Percentiles rank a stretch among this genome's conserved stretches.
Evolutionary conservation across 805 yeast species (phyloP).

Genomic region (Kuraishia hungarica): DNA sequence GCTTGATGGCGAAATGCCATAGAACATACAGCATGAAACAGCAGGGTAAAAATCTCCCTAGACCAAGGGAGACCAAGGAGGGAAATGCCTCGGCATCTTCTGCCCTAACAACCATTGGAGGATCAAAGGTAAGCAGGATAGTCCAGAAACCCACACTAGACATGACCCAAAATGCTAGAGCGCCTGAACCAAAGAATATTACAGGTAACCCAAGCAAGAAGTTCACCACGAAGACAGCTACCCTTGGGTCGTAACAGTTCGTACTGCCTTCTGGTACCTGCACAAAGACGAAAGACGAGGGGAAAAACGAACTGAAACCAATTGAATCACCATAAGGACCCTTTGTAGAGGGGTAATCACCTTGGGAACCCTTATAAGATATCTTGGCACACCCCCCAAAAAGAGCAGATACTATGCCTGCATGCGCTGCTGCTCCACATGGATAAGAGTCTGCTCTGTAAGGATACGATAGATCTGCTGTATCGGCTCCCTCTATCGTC

Average conservation of each 20-base stretch:
- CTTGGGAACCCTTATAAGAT: constrained; percentile 45
- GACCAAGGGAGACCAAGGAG: constrained; percentile 57
- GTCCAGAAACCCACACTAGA: constrained; percentile 78
- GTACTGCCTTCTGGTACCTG: constrained; percentile 40
- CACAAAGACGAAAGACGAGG: constrained; percentile 59
- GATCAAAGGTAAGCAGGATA: constrained; percentile 64
- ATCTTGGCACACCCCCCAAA: constrained; percentile 74
- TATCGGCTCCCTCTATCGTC: constrained; percentile 7
- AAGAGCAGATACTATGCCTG: constrained; percentile 66
- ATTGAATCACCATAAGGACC: constrained; percentile 50
- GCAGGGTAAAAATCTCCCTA: constrained; percentile 69
- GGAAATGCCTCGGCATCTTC: constrained; percentile 45
- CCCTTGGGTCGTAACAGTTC: constrained; percentile 67
- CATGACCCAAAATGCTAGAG: constrained; percentile 52
- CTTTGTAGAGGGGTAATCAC: constrained; percentile 33
- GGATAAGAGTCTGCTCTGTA: constrained; percentile 86
- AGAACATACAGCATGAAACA: constrained; percentile 62
- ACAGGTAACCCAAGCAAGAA: constrained; percentile 56
- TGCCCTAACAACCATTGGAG: constrained; percentile 58
- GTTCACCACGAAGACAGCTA: constrained; percentile 46
- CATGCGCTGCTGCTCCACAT: constrained; percentile 86
- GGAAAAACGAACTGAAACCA: constrained; percentile 63
- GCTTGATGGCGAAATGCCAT: constrained; percentile 48
- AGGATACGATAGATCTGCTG: constrained; percentile 37
- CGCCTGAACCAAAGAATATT: constrained; percentile 37